Percentiles rank a stretch among this genome's conserved stretches.
Conservation (phyloP, 1,284 basidiomycete species). For the Ceratobasidium sp. region DNA sequence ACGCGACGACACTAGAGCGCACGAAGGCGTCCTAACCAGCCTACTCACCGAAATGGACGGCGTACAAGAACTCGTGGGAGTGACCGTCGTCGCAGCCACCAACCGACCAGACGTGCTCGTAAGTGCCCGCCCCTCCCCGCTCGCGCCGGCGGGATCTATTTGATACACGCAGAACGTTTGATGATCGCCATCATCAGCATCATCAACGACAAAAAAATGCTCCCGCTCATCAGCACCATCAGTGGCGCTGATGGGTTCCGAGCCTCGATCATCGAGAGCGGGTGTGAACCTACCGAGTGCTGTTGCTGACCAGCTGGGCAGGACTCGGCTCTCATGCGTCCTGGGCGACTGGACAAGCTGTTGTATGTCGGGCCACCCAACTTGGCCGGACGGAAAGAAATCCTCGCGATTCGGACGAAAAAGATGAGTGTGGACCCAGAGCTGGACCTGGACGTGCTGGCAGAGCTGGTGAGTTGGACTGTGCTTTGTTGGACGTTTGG, state of each 20-base stretch:
- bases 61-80: slow-evolving; percentile 88
- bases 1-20: slow-evolving; percentile 64
- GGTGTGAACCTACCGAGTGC: neutral
- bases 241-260: slow-evolving; percentile 24
- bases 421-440: slow-evolving; percentile 80
- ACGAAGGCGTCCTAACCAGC: slow-evolving; percentile 90
- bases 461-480: slow-evolving; percentile 71
- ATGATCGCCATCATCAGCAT: slow-evolving; percentile 29
- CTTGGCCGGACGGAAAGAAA: slow-evolving; percentile 75
- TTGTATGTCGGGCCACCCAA: slow-evolving; percentile 95
- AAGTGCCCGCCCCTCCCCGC: slow-evolving; percentile 47
- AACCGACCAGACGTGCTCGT: slow-evolving; percentile 94
- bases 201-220: slow-evolving; percentile 31
- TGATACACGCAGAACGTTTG: slow-evolving; percentile 28
- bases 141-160: slow-evolving; percentile 29
- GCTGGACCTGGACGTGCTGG: slow-evolving; percentile 73
- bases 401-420: slow-evolving; percentile 75
- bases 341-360: slow-evolving; percentile 93
- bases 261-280: slow-evolving; percentile 12
- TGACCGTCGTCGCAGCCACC: slow-evolving; percentile 94
- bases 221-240: slow-evolving; percentile 26
- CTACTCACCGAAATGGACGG: slow-evolving; percentile 99
- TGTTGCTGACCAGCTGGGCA: slow-evolving; percentile 49
- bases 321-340: slow-evolving; percentile 94
- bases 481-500: neutral